A percentile compares a stretch with the other conserved stretches of the same genome.
Conservation (phyloP, 345 rosid species). For the Citrus reticulata region DNA sequence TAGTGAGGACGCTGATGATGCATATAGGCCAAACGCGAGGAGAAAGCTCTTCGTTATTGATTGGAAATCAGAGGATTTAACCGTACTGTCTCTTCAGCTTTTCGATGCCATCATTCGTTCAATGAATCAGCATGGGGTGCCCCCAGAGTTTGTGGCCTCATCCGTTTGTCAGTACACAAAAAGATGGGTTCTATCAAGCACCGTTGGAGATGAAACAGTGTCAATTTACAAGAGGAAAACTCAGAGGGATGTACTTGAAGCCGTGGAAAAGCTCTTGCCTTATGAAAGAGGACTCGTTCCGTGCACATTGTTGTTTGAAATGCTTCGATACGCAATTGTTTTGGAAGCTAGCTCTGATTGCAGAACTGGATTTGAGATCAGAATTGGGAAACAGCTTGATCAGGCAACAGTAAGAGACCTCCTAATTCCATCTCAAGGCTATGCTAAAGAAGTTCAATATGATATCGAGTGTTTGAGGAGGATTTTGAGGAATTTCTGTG, state of each 20-base stretch:
- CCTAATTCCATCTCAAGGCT: constrained; percentile 44
- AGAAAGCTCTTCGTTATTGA: constrained; percentile 53
- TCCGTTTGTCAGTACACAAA: constrained; percentile 56
- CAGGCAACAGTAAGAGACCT: constrained; percentile 59
- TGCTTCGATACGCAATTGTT: constrained; percentile 44
- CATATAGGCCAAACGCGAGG: constrained; percentile 59
- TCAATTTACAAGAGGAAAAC: constrained; percentile 38
- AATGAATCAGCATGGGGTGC: constrained; percentile 37
- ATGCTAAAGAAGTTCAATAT: constrained; percentile 46
- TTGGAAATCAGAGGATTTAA: constrained; percentile 57
- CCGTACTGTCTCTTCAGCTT: constrained; percentile 48
- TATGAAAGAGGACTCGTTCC: constrained; percentile 46
- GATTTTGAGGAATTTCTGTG: constrained; percentile 54
- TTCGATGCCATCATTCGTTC: constrained; percentile 41
- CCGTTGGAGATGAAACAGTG: constrained; percentile 14
- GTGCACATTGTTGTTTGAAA: constrained; percentile 48
- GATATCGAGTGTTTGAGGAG: constrained; percentile 57
- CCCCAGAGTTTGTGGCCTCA: constrained; percentile 36
- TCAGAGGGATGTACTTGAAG: constrained; percentile 52
- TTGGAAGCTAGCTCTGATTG: constrained; percentile 54
- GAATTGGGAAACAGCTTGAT: constrained; percentile 76
- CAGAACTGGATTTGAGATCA: constrained; percentile 57
- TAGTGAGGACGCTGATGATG: constrained; percentile 26
- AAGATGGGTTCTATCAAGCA: constrained; percentile 40
- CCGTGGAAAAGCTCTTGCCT: constrained; percentile 66